phyloP scores from a whole-genome alignment of 768 basidiomycete genomes.

The Dioszegia hungarica region DNA sequence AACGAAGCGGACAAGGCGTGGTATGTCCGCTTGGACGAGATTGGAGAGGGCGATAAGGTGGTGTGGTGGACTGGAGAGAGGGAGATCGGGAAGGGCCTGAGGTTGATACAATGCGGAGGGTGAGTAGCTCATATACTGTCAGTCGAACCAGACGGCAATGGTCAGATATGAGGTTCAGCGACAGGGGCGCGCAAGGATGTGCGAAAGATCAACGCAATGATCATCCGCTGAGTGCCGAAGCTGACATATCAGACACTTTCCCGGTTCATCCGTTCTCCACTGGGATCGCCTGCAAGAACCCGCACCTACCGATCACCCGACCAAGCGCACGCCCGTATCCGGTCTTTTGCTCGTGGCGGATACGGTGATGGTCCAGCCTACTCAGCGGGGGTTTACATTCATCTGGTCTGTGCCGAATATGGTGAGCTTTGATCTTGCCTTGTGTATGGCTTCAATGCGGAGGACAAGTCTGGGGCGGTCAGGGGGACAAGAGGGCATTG shows the following conservation, averaged over 20 bases:
- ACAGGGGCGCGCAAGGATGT: too few species aligned
- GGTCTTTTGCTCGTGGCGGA: constrained; percentile 45
- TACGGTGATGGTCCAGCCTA: constrained; percentile 47
- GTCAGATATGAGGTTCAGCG: too few species aligned
- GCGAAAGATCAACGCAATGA: too few species aligned
- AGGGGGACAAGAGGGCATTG: not conserved
- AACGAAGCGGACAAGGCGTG: constrained; percentile 38
- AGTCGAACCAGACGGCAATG: not conserved
- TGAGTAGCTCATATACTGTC: constrained; percentile 15
- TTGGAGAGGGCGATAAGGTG: constrained; percentile 21
- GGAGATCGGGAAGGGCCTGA: constrained; percentile 26
- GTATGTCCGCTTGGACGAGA: constrained; percentile 37
- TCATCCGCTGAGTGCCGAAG: too few species aligned
- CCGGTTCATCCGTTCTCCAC: constrained; percentile 40
- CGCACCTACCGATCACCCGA: constrained; percentile 22
- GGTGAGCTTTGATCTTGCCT: constrained; percentile 20
- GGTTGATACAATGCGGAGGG: constrained; percentile 46
- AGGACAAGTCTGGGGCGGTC: not conserved
- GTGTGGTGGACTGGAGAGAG: constrained; percentile 31
- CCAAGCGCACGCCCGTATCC: constrained; percentile 28
- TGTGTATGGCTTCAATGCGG: not conserved
- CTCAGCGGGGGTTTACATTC: constrained; percentile 41
- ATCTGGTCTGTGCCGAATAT: constrained; percentile 47
- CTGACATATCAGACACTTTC: constrained; percentile 35
- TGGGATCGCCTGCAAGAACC: constrained; percentile 45